Percentiles rank a stretch among this genome's conserved stretches.
These are phyloP conservation scores for Aegilops speltoides DNA, from an alignment of 176 grass and related monocot species.

Conservation along the genomic window DNA sequence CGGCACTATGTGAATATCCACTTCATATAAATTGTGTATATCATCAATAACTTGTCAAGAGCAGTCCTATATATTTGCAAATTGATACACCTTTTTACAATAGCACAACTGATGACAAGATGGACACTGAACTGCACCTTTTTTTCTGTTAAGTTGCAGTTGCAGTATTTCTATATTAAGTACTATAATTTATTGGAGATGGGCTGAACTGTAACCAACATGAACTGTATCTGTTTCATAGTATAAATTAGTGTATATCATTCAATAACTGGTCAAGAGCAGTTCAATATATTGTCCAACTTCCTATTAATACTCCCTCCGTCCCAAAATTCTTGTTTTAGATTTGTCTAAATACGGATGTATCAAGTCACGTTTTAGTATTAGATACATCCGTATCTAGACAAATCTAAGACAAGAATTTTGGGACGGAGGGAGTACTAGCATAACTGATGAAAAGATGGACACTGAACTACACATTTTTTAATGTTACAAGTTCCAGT, in stretches of 20 bases:
- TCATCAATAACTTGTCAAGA: constrained; percentile 20
- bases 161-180: background rate
- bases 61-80: constrained; percentile 15
- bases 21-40: constrained; percentile 12
- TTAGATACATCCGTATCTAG: no score
- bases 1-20: constrained; percentile 18
- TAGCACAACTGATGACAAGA: background rate
- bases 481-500: background rate
- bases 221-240: background rate
- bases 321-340: no score
- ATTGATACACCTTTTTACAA: background rate
- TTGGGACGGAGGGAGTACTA: no score
- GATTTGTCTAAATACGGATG: no score
- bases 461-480: background rate
- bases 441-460: background rate
- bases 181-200: background rate
- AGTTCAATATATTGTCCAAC: background rate
- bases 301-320: no score
- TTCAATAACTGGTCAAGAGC: background rate
- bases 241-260: background rate
- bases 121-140: background rate
- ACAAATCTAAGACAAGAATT: no score
- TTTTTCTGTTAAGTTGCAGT: background rate
- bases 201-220: background rate
- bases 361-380: no score